Base-by-base conservation (phyloP, 805 yeast genomes). In the Kuraishia ogatae region DNA sequence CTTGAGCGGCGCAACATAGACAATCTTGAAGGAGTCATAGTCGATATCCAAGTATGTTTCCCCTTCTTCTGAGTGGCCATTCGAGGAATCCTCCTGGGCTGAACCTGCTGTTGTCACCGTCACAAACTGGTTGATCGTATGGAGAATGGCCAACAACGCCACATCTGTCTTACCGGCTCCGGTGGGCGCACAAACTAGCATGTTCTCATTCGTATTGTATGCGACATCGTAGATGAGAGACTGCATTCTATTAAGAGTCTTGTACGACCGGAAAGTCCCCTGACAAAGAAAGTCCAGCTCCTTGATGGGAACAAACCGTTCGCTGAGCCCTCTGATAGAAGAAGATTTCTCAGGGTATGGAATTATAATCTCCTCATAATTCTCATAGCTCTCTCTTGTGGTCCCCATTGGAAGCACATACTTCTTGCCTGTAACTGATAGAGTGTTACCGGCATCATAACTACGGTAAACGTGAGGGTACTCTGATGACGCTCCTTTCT, bases 161-260 rank as follows among this genome's bases (percentile, higher is more conserved):
- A 94, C 97, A 66, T 94, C 96, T 22, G 99, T 93, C 67, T 93
- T 93, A 72, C 99, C 99, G 2, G 97, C 97, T 72, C 99, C 99
- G 0, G 99, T 93, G 6, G 99, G 99, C 1, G 99, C 98, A 77
- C 98, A 93, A 61, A 93, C 73, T 19, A 93, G 72, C 49, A 94
- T 66, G 62, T 92, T 93, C 3, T 78, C 77, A 64, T 89, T 94
- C 1, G 80, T 71, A 2, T 77, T 64, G 60, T 93, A 89, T 0
- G 96, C 97, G 17, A 74, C 66, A 1, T 94, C 94, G 59, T 71
- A 89, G 0, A 92, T 89, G 58, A 80, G 80, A 0, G 96, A 87
- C 67, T 94, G 99, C 20, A 94, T 81, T 53, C 89, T 72, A 67
- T 94, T 94, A 59, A 94, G 76, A 0, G 87, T 79, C 56, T 80